Evolutionary conservation across 1,284 basidiomycete species (phyloP).

Genomic region (Schizophyllum amplum): DNA sequence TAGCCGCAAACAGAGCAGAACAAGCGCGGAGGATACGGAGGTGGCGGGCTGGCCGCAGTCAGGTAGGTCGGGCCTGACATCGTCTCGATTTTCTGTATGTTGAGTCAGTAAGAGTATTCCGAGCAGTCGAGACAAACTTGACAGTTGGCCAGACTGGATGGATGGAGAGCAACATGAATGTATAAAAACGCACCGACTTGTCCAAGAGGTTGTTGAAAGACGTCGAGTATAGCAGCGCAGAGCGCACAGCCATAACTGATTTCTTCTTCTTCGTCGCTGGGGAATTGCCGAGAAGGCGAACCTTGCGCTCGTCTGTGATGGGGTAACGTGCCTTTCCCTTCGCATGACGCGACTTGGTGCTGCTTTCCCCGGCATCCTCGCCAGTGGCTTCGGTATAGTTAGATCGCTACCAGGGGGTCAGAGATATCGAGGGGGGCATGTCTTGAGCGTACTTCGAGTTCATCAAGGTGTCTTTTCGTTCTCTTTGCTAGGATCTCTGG

Average conservation of each 20-base stretch:
- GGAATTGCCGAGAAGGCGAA: constrained; percentile 35
- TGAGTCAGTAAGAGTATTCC: constrained; percentile 1
- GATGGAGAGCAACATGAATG: not conserved
- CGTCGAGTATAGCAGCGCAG: constrained; percentile 74
- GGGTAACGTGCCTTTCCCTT: constrained; percentile 65
- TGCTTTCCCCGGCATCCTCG: constrained; percentile 24
- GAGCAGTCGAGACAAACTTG: no score
- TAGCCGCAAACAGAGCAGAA: constrained; percentile 65
- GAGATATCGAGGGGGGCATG: not conserved
- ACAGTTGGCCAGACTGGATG: constrained; percentile 1
- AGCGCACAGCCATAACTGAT: constrained; percentile 70
- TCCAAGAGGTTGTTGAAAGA: constrained; percentile 62
- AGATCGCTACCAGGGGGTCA: constrained; percentile 42
- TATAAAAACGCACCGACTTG: constrained; percentile 59
- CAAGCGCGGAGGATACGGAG: constrained; percentile 41
- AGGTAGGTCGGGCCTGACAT: constrained; percentile 51
- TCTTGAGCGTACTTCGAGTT: constrained; percentile 58
- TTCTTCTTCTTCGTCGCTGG: constrained; percentile 59
- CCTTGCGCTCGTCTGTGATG: constrained; percentile 63
- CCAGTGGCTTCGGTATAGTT: constrained; percentile 60
- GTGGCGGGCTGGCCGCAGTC: constrained; percentile 40
- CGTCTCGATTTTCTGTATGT: constrained; percentile 50
- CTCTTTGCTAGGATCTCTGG: constrained; percentile 66
- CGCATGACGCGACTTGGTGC: constrained; percentile 14
- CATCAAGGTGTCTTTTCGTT: constrained; percentile 67